Evolutionary conservation across 768 basidiomycete genomes (phyloP).

Genomic region (Kwoniella sp.): DNA sequence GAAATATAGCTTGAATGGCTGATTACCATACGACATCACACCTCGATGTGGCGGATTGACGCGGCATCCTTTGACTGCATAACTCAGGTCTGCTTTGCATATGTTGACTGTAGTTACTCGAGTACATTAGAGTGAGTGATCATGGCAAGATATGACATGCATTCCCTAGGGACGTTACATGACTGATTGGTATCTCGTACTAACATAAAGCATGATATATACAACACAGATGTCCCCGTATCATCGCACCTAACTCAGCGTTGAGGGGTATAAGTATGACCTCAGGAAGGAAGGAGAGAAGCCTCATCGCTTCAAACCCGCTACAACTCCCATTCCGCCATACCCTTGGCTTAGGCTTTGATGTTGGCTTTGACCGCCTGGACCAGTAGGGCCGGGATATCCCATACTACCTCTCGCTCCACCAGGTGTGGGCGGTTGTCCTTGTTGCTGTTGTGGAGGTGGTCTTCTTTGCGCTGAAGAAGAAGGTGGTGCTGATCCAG

Average conservation of each 20-base stretch:
- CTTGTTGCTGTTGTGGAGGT: slow-evolving; percentile 12
- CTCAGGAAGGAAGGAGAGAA: no score
- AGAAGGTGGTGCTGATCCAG: slow-evolving; percentile 11
- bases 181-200: no score
- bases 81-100: no score
- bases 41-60: slow-evolving; percentile 6
- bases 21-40: not conserved
- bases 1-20: not conserved
- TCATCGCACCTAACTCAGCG: no score
- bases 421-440: slow-evolving; percentile 37
- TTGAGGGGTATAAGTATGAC: no score
- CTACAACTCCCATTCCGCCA: slow-evolving; percentile 18
- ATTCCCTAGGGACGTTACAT: no score
- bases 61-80: no score
- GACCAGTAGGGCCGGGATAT: slow-evolving; percentile 21
- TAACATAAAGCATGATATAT: not conserved
- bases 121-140: no score
- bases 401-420: slow-evolving; percentile 14
- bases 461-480: slow-evolving; percentile 11
- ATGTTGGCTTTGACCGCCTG: not conserved
- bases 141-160: no score
- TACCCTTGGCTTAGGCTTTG: slow-evolving; percentile 25
- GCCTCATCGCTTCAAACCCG: slow-evolving; percentile 31
- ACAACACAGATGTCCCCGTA: no score
- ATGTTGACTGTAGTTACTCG: no score